Conservation (phyloP, 257 asterid species). For the Solanum medicagineum region DNA sequence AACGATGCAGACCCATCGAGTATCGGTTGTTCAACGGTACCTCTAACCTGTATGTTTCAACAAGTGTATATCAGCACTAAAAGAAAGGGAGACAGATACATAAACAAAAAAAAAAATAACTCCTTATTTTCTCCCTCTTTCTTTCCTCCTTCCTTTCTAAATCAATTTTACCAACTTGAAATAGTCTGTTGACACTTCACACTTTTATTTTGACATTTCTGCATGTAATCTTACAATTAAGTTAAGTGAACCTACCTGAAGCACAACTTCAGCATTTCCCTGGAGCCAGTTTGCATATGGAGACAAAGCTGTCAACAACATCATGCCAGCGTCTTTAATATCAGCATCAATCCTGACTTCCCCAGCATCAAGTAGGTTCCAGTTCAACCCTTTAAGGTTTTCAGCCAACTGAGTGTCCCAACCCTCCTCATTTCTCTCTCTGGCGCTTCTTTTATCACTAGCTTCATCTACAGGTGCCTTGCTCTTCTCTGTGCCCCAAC, state of each 20-base stretch:
- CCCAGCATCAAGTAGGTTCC: conserved; percentile 90
- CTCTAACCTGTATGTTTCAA: conserved; percentile 57
- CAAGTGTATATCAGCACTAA: conserved; percentile 10
- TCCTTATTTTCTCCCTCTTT: background rate
- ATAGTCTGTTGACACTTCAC: background rate
- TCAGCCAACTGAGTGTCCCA: conserved; percentile 91
- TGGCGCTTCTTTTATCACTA: conserved; percentile 53
- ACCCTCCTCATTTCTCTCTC: conserved; percentile 79
- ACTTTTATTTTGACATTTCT: background rate
- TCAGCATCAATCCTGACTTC: conserved; percentile 98
- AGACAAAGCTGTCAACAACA: conserved; percentile 89
- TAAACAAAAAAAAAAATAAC: background rate
- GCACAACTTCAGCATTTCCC: conserved; percentile 94
- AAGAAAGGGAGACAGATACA: background rate
- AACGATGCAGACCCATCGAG: conserved; percentile 97
- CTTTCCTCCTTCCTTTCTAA: background rate
- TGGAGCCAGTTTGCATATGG: conserved; percentile 98
- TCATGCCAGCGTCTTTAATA: conserved; percentile 97
- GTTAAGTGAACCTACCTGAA: conserved; percentile 46
- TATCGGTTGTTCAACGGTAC: conserved; percentile 95
- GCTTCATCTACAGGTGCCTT: conserved; percentile 51
- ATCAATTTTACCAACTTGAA: background rate
- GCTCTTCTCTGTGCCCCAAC: conserved; percentile 63
- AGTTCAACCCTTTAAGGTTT: conserved; percentile 84
- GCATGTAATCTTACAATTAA: background rate